Conservation (phyloP, 2,329 filamentous ascomycete species). For the Arthroderma sp. region DNA sequence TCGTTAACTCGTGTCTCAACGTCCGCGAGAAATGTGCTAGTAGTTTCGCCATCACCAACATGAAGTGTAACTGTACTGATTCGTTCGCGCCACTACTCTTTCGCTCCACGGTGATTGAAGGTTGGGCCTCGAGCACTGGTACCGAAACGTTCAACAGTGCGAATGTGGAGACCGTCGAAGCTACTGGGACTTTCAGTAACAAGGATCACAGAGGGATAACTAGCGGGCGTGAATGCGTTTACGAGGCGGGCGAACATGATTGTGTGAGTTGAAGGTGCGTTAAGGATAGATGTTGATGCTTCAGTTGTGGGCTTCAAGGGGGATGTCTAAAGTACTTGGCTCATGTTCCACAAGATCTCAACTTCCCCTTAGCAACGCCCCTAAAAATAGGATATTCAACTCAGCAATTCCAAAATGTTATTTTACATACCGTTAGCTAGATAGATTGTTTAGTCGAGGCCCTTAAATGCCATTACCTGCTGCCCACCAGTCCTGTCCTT, state of each 20-base stretch:
- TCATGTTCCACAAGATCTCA: background rate
- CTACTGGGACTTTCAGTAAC: constrained; percentile 2
- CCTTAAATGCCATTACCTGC: constrained; percentile 31
- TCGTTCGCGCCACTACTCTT: constrained; percentile 7
- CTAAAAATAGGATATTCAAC: too few species aligned
- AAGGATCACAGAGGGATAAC: constrained; percentile 7
- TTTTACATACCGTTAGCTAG: background rate
- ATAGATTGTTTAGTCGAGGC: constrained; percentile 24
- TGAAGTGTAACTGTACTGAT: constrained; percentile 7
- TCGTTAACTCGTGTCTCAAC: constrained; percentile 6
- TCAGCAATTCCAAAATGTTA: too few species aligned
- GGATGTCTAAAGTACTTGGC: too few species aligned
- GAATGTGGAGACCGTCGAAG: constrained; percentile 6
- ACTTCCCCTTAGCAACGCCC: too few species aligned
- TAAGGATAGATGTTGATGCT: too few species aligned
- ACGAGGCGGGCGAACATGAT: constrained; percentile 7
- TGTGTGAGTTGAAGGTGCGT: background rate
- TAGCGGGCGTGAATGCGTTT: constrained; percentile 2
- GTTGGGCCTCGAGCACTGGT: background rate
- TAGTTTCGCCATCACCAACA: constrained; percentile 3
- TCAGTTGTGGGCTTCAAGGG: too few species aligned
- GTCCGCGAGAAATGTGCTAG: constrained; percentile 3
- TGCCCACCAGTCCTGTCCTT: constrained; percentile 27
- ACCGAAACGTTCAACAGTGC: constrained; percentile 9
- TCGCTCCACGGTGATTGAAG: constrained; percentile 5